Conservation (phyloP, 1,284 basidiomycete genomes). For the Malassezia nana region DNA sequence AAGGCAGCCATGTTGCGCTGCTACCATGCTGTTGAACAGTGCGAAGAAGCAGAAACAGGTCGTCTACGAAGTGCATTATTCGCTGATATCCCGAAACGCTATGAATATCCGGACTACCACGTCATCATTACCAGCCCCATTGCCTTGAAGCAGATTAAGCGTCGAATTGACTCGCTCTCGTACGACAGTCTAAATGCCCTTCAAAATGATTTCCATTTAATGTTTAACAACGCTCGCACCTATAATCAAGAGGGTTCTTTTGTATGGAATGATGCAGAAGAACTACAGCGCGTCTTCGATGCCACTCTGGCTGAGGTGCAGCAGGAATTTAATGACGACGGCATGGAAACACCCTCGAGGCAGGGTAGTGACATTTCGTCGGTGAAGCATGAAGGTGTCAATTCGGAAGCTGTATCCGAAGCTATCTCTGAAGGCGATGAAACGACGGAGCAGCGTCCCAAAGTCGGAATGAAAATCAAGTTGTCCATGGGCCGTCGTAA, state of each 20-base stretch:
- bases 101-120: conserved; percentile 80
- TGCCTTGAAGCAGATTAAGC: conserved; percentile 74
- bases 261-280: conserved; percentile 76
- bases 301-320: conserved; percentile 32
- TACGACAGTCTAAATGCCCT: conserved; percentile 69
- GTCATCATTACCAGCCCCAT: conserved; percentile 63
- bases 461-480: conserved; percentile 19
- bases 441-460: background rate
- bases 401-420: background rate
- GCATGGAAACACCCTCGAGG: background rate
- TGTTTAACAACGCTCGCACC: conserved; percentile 79
- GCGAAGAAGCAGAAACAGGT: conserved; percentile 60
- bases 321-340: conserved; percentile 19
- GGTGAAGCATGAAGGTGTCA: background rate
- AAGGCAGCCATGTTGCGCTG: conserved; percentile 74
- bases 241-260: conserved; percentile 60
- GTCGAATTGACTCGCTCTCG: conserved; percentile 62
- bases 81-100: conserved; percentile 48
- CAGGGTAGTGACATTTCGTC: background rate
- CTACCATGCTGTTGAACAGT: conserved; percentile 65
- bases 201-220: conserved; percentile 69
- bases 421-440: background rate
- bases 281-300: conserved; percentile 42
- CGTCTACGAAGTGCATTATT: conserved; percentile 44
- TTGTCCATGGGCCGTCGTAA: conserved; percentile 16